Conservation (phyloP, 1,284 basidiomycete species). For the Boletus semigastroideus region DNA sequence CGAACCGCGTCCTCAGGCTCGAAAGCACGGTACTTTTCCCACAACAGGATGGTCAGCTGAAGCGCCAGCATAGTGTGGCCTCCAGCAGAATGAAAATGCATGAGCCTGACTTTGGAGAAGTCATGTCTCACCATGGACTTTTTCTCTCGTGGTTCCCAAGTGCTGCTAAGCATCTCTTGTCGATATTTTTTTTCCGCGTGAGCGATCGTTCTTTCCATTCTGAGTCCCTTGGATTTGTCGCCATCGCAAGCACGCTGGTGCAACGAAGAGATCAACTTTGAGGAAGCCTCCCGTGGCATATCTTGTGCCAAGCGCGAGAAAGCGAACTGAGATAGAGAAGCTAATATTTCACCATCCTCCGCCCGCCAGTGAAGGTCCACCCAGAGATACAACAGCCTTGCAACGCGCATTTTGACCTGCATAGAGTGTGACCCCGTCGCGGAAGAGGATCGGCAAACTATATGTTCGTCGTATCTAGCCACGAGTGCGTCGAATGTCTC, state of each 20-base stretch:
- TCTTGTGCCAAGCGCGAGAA: conserved; percentile 27
- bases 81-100: conserved; percentile 33
- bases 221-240: conserved; percentile 20
- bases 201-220: conserved; percentile 32
- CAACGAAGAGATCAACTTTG: conserved; percentile 22
- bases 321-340: conserved; percentile 37
- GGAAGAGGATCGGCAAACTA: conserved; percentile 29
- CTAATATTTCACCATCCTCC: conserved; percentile 44
- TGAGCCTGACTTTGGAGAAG: conserved; percentile 26
- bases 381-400: conserved; percentile 72
- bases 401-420: conserved; percentile 63
- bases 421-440: conserved; percentile 46
- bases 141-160: conserved; percentile 32
- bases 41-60: conserved; percentile 43
- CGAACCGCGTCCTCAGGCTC: conserved; percentile 44
- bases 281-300: conserved; percentile 32
- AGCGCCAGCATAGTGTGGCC: conserved; percentile 43
- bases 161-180: conserved; percentile 18
- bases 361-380: conserved; percentile 73
- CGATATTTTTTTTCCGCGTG: conserved; percentile 21
- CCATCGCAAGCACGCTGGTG: conserved; percentile 25
- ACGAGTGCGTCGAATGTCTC: conserved; percentile 57
- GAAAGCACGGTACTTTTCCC: conserved; percentile 37
- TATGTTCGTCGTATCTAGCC: conserved; percentile 54
- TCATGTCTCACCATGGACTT: conserved; percentile 28